A percentile compares a stretch with the other conserved stretches of the same genome.
phyloP scores from a whole-genome alignment of 2,329 filamentous ascomycete genomes.

The Pleomassaria siparia region DNA sequence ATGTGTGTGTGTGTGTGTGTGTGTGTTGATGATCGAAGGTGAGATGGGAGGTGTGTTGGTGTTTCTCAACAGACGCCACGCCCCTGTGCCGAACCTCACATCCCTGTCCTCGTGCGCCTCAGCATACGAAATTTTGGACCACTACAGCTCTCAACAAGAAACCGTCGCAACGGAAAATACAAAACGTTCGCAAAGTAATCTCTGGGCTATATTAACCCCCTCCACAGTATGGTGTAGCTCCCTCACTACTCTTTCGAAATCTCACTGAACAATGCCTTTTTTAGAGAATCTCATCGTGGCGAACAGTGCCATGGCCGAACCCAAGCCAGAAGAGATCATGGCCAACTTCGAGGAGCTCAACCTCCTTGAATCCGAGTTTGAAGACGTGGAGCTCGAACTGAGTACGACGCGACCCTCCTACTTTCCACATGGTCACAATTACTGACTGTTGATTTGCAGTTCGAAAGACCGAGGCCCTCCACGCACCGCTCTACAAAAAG shows the following conservation, averaged over 20 bases:
- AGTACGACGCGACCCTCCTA: conserved; percentile 52
- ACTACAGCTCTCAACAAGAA: conserved; percentile 10
- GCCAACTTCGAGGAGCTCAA: conserved; percentile 71
- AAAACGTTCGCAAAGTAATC: neutral
- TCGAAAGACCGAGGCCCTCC: conserved; percentile 69
- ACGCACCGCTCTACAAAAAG: conserved; percentile 72
- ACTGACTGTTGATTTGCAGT: conserved; percentile 53
- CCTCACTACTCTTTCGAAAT: neutral
- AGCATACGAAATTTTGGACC: conserved; percentile 1
- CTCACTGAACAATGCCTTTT: conserved; percentile 14
- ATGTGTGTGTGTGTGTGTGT: no score
- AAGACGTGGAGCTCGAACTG: conserved; percentile 79
- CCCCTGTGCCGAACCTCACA: neutral
- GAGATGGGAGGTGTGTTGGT: neutral
- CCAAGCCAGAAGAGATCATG: conserved; percentile 27
- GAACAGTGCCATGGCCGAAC: conserved; percentile 25
- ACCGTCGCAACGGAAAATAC: neutral
- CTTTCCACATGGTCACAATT: conserved; percentile 10
- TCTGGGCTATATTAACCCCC: conserved; percentile 1
- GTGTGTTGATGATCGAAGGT: no score
- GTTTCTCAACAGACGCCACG: neutral
- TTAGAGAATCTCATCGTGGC: conserved; percentile 17
- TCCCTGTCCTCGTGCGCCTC: conserved; percentile 7
- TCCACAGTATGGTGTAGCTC: neutral
- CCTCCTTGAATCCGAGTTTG: conserved; percentile 79